Percentiles rank a stretch among this genome's conserved stretches.
These are phyloP conservation scores for Eucalyptus guilfoylei DNA, from an alignment of 345 rosid genomes.

Conservation along the genomic window DNA sequence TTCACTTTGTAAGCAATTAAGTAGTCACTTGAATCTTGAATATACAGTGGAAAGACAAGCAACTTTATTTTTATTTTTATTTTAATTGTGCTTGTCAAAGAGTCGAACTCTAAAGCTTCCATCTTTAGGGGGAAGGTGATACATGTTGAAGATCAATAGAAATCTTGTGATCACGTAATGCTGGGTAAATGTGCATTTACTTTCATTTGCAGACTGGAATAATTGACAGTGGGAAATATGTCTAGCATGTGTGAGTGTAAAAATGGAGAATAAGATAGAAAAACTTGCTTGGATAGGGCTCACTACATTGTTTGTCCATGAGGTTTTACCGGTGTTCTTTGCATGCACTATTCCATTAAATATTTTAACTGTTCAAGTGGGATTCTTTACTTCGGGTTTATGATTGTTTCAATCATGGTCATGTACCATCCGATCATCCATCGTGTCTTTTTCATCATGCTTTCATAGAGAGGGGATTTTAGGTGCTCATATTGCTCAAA, in stretches of 20 bases:
- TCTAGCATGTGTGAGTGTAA: not conserved
- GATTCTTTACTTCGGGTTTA: not conserved
- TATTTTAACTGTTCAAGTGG: not conserved
- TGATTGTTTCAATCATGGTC: not conserved
- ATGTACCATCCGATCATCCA: not conserved
- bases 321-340: not conserved
- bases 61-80: not conserved
- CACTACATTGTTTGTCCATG: not conserved
- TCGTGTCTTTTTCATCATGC: not conserved
- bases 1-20: not conserved
- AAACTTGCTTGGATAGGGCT: not conserved
- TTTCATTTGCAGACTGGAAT: not conserved
- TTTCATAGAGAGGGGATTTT: not conserved
- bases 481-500: not conserved
- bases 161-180: not conserved
- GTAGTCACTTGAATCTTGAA: not conserved
- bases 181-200: not conserved
- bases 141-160: not conserved
- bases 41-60: not conserved
- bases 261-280: not conserved
- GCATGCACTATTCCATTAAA: not conserved
- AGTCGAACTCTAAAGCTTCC: not conserved
- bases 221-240: not conserved
- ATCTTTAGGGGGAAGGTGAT: not conserved
- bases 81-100: not conserved